Evolutionary conservation across 2,329 filamentous ascomycete genomes (phyloP).

Genomic region (Colletotrichum sp.): DNA sequence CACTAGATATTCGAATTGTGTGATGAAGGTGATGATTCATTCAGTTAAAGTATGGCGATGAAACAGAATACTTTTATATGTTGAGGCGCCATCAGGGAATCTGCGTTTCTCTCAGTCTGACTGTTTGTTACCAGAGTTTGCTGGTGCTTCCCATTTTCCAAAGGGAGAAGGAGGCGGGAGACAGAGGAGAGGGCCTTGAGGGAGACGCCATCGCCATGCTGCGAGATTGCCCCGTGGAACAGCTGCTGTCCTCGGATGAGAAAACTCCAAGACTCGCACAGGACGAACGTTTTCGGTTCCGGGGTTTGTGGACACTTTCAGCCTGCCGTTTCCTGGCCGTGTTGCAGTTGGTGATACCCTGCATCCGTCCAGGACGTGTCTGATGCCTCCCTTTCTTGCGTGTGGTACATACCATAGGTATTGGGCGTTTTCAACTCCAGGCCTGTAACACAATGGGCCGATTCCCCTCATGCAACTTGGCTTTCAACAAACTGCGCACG

Average conservation of each 20-base stretch:
- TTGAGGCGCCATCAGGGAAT: neutral
- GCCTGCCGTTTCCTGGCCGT: neutral
- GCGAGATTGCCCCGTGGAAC: neutral
- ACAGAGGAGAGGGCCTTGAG: neutral
- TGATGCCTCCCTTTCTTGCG: neutral
- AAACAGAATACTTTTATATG: neutral
- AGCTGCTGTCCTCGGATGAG: neutral
- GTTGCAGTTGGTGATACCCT: neutral
- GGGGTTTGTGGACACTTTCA: neutral
- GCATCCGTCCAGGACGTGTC: neutral
- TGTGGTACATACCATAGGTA: neutral
- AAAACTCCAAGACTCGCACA: neutral
- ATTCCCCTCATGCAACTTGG: neutral
- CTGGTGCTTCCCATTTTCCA: neutral
- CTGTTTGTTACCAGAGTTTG: neutral
- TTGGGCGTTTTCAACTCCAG: neutral
- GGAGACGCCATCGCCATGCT: neutral
- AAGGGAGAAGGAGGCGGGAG: neutral
- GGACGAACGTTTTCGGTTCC: neutral
- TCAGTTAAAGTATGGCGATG: neutral
- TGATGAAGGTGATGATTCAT: neutral
- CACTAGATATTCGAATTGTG: neutral
- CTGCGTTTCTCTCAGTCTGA: rapidly evolving
- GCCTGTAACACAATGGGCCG: neutral
- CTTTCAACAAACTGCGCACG: neutral